These are phyloP conservation scores for Claviceps digitariae DNA, from an alignment of 2,329 filamentous ascomycete species.

Conservation along the genomic window DNA sequence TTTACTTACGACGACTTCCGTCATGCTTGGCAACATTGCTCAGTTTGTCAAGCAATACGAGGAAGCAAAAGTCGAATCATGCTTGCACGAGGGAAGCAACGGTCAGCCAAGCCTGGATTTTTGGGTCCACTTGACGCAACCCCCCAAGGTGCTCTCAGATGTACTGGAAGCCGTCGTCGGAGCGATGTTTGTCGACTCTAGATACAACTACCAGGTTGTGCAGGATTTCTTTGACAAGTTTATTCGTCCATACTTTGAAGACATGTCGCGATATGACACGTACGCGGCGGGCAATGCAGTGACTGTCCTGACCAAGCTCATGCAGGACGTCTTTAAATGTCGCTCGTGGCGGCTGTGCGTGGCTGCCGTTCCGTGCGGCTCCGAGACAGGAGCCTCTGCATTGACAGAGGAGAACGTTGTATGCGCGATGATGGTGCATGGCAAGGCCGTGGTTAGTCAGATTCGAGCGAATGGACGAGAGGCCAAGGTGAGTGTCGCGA, in stretches of 20 bases:
- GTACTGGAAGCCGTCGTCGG: conserved; percentile 81
- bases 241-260: conserved; percentile 64
- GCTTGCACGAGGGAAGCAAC: conserved; percentile 13
- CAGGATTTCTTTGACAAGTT: conserved; percentile 64
- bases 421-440: conserved; percentile 66
- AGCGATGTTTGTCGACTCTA: conserved; percentile 80
- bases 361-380: conserved; percentile 25
- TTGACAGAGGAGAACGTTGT: conserved; percentile 40
- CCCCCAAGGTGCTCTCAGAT: conserved; percentile 69
- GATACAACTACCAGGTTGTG: conserved; percentile 62
- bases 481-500: conserved; percentile 56
- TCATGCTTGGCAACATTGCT: conserved; percentile 28
- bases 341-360: conserved; percentile 39
- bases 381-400: conserved; percentile 27
- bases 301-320: conserved; percentile 52
- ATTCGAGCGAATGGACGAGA: conserved; percentile 53
- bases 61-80: conserved; percentile 27
- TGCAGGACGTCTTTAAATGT: conserved; percentile 56
- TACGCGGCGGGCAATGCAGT: conserved; percentile 81
- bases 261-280: conserved; percentile 78
- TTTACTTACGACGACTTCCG: conserved; percentile 41
- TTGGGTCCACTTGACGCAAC: conserved; percentile 50
- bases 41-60: conserved; percentile 46
- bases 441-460: conserved; percentile 48
- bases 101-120: conserved; percentile 39